These are phyloP conservation scores for Mortierella sp. DNA, from an alignment of 371 early-diverging fungal species.

Conservation along the genomic window DNA sequence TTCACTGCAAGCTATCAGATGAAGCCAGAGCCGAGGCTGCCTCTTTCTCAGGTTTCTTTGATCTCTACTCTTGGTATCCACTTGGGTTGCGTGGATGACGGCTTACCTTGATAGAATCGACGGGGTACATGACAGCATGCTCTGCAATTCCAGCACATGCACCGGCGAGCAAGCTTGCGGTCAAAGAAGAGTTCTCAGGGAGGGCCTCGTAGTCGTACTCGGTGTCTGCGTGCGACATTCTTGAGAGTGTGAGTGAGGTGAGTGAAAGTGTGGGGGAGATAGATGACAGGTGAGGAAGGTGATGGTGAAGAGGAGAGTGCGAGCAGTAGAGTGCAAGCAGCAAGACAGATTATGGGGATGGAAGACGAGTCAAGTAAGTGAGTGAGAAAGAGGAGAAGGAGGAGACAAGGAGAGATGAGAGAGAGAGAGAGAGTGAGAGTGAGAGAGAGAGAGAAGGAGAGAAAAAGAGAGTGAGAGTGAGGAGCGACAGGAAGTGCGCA, in stretches of 20 bases:
- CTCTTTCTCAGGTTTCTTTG: not conserved
- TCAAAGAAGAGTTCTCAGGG: constrained; percentile 76
- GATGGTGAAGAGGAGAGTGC: not conserved
- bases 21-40: too few relatives aligned
- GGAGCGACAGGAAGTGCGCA: constrained; percentile 1
- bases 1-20: too few relatives aligned
- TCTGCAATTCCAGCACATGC: constrained; percentile 95
- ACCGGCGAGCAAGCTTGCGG: constrained; percentile 87
- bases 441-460: not conserved
- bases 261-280: not conserved
- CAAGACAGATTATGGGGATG: not conserved
- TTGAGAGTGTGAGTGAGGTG: not conserved
- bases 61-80: not conserved
- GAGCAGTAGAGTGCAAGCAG: not conserved
- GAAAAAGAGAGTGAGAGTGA: not conserved
- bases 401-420: not conserved
- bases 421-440: not conserved
- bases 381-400: not conserved
- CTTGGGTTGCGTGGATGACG: not conserved
- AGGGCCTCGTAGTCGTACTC: constrained; percentile 86
- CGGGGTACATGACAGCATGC: constrained; percentile 93
- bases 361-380: not conserved
- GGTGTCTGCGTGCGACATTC: constrained; percentile 24
- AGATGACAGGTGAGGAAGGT: not conserved
- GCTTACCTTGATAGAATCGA: constrained; percentile 90